Base-by-base conservation (phyloP, 2,329 filamentous ascomycete genomes). In the Trichoderma harzianum region DNA sequence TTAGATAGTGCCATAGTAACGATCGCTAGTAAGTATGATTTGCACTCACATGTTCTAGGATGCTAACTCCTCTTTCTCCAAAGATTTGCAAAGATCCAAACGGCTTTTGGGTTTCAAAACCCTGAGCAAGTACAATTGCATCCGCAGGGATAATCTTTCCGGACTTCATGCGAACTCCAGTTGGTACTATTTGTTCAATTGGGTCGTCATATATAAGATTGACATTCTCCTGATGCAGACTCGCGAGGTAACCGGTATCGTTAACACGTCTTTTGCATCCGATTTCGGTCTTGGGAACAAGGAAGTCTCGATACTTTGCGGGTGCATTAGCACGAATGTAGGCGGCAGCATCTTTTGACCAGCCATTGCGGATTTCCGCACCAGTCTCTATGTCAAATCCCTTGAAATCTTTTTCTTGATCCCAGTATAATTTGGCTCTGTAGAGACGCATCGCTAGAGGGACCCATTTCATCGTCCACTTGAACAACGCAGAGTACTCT, bases 81-180 rank as follows among this genome's bases (percentile, higher is more conserved):
- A 76, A 73, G 43, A 87, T 85, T 39, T 85, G 78, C 78, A 87
- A 82, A 0, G 84, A 84, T 39, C 80, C 82, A 5, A 87, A 74
- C 70, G 84, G 81, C 64, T 83, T 82, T 65, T 83, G 82, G 1
- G 85, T 86, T 58, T 84, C 80, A 61, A 86, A 87, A 0, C 86
- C 85, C 34, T 82, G 86, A 0, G 85, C 86, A 3, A 86, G 79
- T 10, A 87, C 76, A 69, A 87, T 84, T 4, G 75, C 78, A 71
- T 79, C 76, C 0, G 77, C 76, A 1, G 64, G 5, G 78, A 78
- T 51, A 2, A 74, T 16, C n/a, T 70, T 72, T 1, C 77, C 75
- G 0, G 75, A 76, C 3, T 47, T 36, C 3, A 76, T 77, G 0
- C 74, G 72, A 1, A 77, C 71, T 0, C 76, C 74, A 8, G 60